Percentiles rank a stretch among this genome's conserved stretches.
Conservation (phyloP, 2,329 filamentous ascomycete genomes). For the Alternaria rosae region DNA sequence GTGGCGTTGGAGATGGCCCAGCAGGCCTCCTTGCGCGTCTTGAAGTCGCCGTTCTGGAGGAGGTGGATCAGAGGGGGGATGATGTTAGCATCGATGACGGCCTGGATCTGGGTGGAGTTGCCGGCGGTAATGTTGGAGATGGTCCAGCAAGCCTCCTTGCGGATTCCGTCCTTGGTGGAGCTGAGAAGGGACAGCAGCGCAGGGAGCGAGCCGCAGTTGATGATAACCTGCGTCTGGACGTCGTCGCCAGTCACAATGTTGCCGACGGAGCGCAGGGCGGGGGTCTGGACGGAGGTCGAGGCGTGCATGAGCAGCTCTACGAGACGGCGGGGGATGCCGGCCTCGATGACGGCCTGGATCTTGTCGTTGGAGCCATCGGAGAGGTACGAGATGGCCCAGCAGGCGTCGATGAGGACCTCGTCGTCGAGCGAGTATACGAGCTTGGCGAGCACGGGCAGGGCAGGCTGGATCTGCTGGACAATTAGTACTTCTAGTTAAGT, state of each 20-base stretch:
- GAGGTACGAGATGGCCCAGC: constrained; percentile 99
- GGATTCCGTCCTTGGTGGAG: constrained; percentile 98
- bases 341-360: constrained; percentile 98
- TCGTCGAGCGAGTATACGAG: constrained; percentile 98
- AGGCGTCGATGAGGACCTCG: constrained; percentile 97
- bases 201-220: constrained; percentile 93
- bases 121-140: constrained; percentile 99
- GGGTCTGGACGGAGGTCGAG: constrained; percentile 97
- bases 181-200: constrained; percentile 92
- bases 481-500: constrained; percentile 6
- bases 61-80: constrained; percentile 96
- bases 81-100: constrained; percentile 95
- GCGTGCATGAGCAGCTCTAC: constrained; percentile 98
- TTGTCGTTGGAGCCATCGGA: constrained; percentile 99
- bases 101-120: constrained; percentile 96
- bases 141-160: constrained; percentile 99
- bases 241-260: constrained; percentile 99
- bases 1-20: constrained; percentile 99
- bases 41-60: constrained; percentile 94
- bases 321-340: constrained; percentile 92
- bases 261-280: constrained; percentile 93
- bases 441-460: constrained; percentile 93
- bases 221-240: constrained; percentile 98
- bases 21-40: constrained; percentile 98
- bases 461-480: constrained; percentile 79